Base-by-base conservation (phyloP, 306 rosid species). In the Corylus heterophylla region DNA sequence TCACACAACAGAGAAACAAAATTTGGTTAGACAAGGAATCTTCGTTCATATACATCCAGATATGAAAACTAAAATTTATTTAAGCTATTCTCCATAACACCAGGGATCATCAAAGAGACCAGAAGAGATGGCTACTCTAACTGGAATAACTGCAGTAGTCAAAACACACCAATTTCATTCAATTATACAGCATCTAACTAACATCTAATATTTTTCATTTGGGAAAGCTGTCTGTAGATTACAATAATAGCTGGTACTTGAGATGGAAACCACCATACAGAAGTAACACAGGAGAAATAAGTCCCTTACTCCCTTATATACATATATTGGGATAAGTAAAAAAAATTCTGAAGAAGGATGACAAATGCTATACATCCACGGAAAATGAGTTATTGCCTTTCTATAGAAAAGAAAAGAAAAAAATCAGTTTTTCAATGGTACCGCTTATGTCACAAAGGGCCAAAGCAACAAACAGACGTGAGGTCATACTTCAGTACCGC, bases 151-250 rank as follows among this genome's bases (percentile, higher is more conserved):
- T 39, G 1, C 22, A 37, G 27, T 39, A 9, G 12, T 58, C 14
- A 14, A 9, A 22, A 58, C 29, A 58, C 35, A 20, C 20, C 1
- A n/a, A 58, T 58, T 22, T 20, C 50, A 0, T 17, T 17, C 17
- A 16, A 66, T 66, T 17, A 31, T 66, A 6, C 18, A n/a, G 50
- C 27, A 5, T 18, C 50, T 47, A 67, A n/a, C 70, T 64, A 3
- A 39, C 72, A 67, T 66, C 5, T 4, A 37, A 67, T 39, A 16
- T 16, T 67, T 67, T 67, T 67, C 72, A 67, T n/a, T 67, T 67
- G 12, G 11, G 47, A 67, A 58, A 59, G 13, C 16, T 59, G 29
- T 59, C 27, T 29, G 29, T 59, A 59, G 0, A 59, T 25, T 27
- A 59, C 66, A 27, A 25, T 29, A 59, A 11, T 10, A 25, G 66